Evolutionary conservation across 768 basidiomycete genomes (phyloP).

Genomic region (Lactarius psammicola): DNA sequence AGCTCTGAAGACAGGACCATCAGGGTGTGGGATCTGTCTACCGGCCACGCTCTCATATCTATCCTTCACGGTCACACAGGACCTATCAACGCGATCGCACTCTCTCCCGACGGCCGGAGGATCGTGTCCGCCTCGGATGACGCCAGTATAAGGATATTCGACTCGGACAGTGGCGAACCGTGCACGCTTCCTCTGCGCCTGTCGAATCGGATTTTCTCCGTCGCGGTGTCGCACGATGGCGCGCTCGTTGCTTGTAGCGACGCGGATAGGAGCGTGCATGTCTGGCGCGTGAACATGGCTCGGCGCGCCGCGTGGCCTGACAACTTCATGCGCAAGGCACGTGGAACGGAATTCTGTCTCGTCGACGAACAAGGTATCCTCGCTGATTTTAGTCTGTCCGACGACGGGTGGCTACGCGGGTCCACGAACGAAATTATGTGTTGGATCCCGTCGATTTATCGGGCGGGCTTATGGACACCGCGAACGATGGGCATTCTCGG

Average conservation of each 20-base stretch:
- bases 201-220: neutral
- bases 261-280: conserved; percentile 1
- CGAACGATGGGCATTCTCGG: conserved; percentile 18
- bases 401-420: conserved; percentile 20
- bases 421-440: conserved; percentile 7
- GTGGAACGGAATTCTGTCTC: conserved; percentile 7
- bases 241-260: conserved; percentile 6
- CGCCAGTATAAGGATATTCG: conserved; percentile 14
- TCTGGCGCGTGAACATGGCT: conserved; percentile 11
- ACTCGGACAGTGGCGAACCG: conserved; percentile 12
- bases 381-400: neutral
- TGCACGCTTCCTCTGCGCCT: conserved; percentile 9
- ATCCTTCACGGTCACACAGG: conserved; percentile 36
- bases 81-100: conserved; percentile 5
- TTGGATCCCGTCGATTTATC: conserved; percentile 21
- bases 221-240: conserved; percentile 15
- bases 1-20: conserved; percentile 21
- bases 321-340: conserved; percentile 1
- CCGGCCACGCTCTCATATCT: conserved; percentile 1
- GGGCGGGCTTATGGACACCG: conserved; percentile 18
- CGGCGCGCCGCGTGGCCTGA: conserved; percentile 14
- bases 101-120: conserved; percentile 6
- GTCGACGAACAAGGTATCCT: conserved; percentile 21
- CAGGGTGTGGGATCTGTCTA: conserved; percentile 17
- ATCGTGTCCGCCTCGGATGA: conserved; percentile 22